phyloP scores from a whole-genome alignment of 2,329 filamentous ascomycete species.

The Colletotrichum somersetense region DNA sequence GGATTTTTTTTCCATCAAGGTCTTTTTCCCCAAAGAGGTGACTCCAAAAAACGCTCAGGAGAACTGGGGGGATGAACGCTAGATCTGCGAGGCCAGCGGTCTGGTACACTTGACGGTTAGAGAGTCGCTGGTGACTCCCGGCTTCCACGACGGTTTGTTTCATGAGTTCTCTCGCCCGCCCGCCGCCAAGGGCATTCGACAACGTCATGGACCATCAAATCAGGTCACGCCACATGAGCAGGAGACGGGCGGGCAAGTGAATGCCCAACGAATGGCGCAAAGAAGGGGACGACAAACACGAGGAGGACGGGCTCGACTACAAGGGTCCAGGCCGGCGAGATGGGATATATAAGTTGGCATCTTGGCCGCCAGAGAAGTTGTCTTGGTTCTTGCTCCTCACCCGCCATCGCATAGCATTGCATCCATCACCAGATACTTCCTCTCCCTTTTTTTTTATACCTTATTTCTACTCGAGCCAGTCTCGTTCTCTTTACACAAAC shows the following conservation, averaged over 20 bases:
- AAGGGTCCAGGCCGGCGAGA: neutral
- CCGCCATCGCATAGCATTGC: neutral
- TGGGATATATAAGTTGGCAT: slow-evolving; percentile 22
- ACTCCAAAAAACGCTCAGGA: neutral
- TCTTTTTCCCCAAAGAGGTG: too few species aligned
- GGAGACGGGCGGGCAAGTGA: neutral
- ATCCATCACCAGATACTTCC: neutral
- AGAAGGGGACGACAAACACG: too few species aligned
- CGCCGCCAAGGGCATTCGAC: neutral
- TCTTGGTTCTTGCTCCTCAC: slow-evolving; percentile 7
- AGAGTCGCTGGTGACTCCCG: neutral
- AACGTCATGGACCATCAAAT: neutral
- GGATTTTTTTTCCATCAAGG: neutral
- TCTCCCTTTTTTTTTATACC: neutral
- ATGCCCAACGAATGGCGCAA: slow-evolving; percentile 23
- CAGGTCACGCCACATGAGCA: neutral
- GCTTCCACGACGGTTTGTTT: slow-evolving; percentile 1
- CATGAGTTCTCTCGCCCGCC: neutral
- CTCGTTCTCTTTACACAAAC: slow-evolving; percentile 15
- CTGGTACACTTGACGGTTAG: slow-evolving; percentile 3
- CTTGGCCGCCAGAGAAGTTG: neutral
- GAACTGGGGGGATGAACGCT: neutral
- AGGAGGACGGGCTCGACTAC: neutral
- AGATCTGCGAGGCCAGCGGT: neutral
- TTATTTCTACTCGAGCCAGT: slow-evolving; percentile 27